Conservation (phyloP, 331 rosid species). For the Malus hybrid region DNA sequence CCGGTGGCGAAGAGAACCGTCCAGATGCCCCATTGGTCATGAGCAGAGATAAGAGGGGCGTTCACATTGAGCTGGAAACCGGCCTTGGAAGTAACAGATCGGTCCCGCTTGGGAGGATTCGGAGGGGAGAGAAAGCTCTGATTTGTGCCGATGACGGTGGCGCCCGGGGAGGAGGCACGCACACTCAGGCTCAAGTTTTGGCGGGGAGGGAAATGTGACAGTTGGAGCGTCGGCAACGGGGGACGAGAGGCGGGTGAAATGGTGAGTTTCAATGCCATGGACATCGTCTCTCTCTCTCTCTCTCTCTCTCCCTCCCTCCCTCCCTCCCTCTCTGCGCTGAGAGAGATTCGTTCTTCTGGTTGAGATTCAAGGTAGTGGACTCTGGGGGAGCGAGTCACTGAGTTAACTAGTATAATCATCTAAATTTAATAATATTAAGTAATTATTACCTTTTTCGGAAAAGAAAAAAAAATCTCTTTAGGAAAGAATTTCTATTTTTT, state of each 20-base stretch:
- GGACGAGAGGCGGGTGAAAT: not conserved
- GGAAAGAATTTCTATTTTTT: no score
- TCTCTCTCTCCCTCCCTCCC: not conserved
- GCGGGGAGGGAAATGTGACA: slow-evolving; percentile 8
- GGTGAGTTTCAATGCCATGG: slow-evolving; percentile 23
- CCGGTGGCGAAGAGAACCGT: slow-evolving; percentile 56
- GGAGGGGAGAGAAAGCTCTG: not conserved
- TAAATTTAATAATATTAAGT: no score
- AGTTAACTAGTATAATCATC: not conserved
- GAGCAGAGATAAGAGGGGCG: slow-evolving; percentile 46
- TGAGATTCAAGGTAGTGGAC: not conserved
- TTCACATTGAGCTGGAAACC: slow-evolving; percentile 20
- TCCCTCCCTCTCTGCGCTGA: not conserved
- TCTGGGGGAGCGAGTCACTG: not conserved
- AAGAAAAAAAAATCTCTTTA: no score
- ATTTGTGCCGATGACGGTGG: not conserved
- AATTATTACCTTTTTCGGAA: no score
- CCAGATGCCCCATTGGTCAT: slow-evolving; percentile 74
- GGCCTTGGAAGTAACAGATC: slow-evolving; percentile 19
- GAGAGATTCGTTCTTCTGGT: not conserved
- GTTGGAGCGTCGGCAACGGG: slow-evolving; percentile 2
- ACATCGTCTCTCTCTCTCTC: slow-evolving; percentile 14
- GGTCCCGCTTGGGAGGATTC: not conserved
- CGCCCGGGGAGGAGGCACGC: not conserved
- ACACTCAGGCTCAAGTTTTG: not conserved